A percentile compares a stretch with the other conserved stretches of the same genome.
Evolutionary conservation across 2,329 filamentous ascomycete genomes (phyloP).

Genomic region (Colletotrichum falcatum): DNA sequence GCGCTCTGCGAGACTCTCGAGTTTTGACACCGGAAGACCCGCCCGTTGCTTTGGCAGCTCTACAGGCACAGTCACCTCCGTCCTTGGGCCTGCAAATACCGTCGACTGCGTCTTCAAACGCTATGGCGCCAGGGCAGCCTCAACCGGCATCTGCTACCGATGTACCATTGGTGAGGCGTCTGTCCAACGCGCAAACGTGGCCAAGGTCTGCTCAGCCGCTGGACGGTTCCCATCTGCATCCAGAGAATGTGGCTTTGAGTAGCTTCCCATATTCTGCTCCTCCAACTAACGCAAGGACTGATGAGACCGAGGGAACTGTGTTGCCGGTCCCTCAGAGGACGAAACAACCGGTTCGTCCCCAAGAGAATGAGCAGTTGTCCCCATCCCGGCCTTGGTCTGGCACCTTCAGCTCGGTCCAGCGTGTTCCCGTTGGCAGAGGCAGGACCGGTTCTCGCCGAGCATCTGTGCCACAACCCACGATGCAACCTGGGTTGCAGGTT

Average conservation of each 20-base stretch:
- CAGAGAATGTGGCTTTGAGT: not conserved
- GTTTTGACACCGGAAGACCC: conserved; percentile 3
- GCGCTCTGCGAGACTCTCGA: conserved; percentile 9
- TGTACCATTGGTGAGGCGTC: conserved; percentile 44
- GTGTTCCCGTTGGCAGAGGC: conserved; percentile 55
- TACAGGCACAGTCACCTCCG: conserved; percentile 11
- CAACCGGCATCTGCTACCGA: conserved; percentile 21
- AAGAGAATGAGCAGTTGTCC: conserved; percentile 53
- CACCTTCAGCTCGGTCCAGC: conserved; percentile 55
- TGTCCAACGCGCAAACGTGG: conserved; percentile 61
- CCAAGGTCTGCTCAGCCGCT: conserved; percentile 51
- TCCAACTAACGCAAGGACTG: conserved; percentile 47
- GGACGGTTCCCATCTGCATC: conserved; percentile 13
- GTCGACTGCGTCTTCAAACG: conserved; percentile 43
- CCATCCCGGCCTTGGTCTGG: conserved; percentile 58
- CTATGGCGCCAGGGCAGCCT: conserved; percentile 12
- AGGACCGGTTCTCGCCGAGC: conserved; percentile 40
- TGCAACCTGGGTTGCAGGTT: conserved; percentile 33
- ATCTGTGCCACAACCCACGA: conserved; percentile 32
- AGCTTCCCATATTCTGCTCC: conserved; percentile 59
- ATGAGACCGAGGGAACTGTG: conserved; percentile 50
- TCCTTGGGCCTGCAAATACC: conserved; percentile 49
- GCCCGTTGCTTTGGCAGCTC: not conserved
- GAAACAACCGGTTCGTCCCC: conserved; percentile 54
- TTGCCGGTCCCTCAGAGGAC: conserved; percentile 55